Evolutionary conservation across 2,329 filamentous ascomycete species (phyloP).

Genomic region (Alternaria ethzedia): DNA sequence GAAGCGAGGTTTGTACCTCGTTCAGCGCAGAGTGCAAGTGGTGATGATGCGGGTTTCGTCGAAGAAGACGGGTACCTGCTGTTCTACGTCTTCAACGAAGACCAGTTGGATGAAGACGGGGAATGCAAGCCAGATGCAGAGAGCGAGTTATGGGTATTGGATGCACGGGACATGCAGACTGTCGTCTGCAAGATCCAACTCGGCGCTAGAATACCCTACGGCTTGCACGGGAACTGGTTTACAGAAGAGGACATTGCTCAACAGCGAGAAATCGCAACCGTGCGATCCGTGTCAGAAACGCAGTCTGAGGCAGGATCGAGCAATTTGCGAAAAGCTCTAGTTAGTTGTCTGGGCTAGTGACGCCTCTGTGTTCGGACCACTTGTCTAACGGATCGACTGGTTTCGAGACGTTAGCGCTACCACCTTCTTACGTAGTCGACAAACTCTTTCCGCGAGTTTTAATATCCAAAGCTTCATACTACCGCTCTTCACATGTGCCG

Average conservation of each 20-base stretch:
- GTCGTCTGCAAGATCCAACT: conserved; percentile 65
- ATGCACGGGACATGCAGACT: conserved; percentile 67
- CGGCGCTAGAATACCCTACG: conserved; percentile 73
- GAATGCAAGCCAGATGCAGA: conserved; percentile 50
- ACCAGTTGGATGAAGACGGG: conserved; percentile 62
- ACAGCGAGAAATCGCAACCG: conserved; percentile 34
- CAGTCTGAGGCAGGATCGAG: conserved; percentile 9
- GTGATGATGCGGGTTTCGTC: background rate
- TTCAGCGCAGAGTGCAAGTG: conserved; percentile 10
- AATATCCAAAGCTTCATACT: background rate
- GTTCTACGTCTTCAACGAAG: conserved; percentile 74
- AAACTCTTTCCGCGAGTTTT: background rate
- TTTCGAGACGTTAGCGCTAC: background rate
- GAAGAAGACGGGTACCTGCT: conserved; percentile 74
- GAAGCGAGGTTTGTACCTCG: conserved; percentile 69
- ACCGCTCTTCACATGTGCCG: background rate
- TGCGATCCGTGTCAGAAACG: conserved; percentile 25
- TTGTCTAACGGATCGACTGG: background rate
- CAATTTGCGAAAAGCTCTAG: conserved; percentile 16
- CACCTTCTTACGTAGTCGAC: background rate
- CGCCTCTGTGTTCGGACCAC: conserved; percentile 1
- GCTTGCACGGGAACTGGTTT: conserved; percentile 59
- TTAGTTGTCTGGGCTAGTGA: conserved; percentile 16
- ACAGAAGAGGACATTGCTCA: conserved; percentile 40
- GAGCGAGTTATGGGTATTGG: conserved; percentile 72